A percentile compares a stretch with the other conserved stretches of the same genome.
phyloP scores from a whole-genome alignment of 768 basidiomycete genomes.

The Boletus pseudopeckii region DNA sequence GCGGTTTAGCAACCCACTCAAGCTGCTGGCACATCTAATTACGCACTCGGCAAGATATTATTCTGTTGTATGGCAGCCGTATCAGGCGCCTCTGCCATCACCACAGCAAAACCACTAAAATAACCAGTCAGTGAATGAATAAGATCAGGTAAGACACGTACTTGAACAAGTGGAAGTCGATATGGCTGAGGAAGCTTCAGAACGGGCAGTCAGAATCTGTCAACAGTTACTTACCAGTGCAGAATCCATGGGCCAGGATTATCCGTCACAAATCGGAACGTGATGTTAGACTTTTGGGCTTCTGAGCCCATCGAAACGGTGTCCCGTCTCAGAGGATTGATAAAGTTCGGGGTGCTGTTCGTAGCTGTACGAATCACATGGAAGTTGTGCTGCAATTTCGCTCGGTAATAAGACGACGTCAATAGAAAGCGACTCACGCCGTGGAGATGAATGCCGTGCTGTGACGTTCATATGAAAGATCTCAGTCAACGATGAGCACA shows the following conservation, averaged over 20 bases:
- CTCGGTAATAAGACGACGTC: neutral
- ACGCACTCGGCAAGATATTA: slow-evolving; percentile 19
- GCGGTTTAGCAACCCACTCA: neutral
- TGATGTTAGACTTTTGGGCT: slow-evolving; percentile 40
- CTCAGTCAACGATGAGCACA: neutral
- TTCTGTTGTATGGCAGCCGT: slow-evolving; percentile 17
- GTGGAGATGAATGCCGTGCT: slow-evolving; percentile 42
- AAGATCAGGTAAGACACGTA: slow-evolving; percentile 6
- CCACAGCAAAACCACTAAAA: slow-evolving; percentile 30
- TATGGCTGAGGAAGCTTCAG: slow-evolving; percentile 23
- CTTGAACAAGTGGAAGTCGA: slow-evolving; percentile 30
- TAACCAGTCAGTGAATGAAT: slow-evolving; percentile 1
- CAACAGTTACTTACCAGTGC: slow-evolving; percentile 32
- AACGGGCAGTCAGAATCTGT: neutral
- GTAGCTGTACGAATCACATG: slow-evolving; percentile 36
- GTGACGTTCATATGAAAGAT: neutral
- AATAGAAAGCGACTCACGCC: slow-evolving; percentile 29
- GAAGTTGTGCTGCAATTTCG: slow-evolving; percentile 34
- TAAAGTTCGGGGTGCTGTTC: slow-evolving; percentile 32
- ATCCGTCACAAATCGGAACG: slow-evolving; percentile 59
- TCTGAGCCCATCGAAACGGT: slow-evolving; percentile 32
- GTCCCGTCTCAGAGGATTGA: slow-evolving; percentile 37
- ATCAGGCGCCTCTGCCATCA: slow-evolving; percentile 29
- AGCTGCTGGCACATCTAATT: neutral
- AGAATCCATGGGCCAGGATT: slow-evolving; percentile 64